These are phyloP conservation scores for Rhizodiscina lignyota DNA, from an alignment of 495 filamentous ascomycete species.

Conservation along the genomic window DNA sequence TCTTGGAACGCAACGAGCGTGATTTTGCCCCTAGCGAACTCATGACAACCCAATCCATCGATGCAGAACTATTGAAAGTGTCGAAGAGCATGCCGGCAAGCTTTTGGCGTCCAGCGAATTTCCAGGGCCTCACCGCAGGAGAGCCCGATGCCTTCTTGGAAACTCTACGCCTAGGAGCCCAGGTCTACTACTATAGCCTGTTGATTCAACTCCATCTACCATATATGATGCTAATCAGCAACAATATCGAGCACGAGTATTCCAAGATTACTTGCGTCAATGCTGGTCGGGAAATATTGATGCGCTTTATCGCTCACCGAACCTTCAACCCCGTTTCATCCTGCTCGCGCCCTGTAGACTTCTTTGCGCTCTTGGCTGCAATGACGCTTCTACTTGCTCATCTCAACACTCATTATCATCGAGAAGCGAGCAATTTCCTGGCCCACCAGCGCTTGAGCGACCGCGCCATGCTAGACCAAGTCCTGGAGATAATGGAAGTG, in stretches of 20 bases:
- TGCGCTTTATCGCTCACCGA: slow-evolving; percentile 13
- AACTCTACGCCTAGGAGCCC: slow-evolving; percentile 4
- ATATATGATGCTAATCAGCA: slow-evolving; percentile 3
- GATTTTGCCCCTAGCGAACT: too few species aligned
- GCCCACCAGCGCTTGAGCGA: slow-evolving; percentile 26
- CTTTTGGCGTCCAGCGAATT: slow-evolving; percentile 19
- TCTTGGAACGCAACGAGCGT: slow-evolving; percentile 19
- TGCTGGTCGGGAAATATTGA: slow-evolving; percentile 14
- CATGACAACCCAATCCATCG: slow-evolving; percentile 16
- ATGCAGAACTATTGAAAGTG: slow-evolving; percentile 17
- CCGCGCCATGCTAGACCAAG: slow-evolving; percentile 28
- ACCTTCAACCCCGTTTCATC: slow-evolving; percentile 7
- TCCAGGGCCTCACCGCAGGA: slow-evolving; percentile 1
- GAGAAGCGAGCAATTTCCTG: too few species aligned
- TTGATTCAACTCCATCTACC: slow-evolving; percentile 5
- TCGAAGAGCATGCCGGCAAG: slow-evolving; percentile 16
- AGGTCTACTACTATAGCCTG: slow-evolving; percentile 5
- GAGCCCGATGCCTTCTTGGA: slow-evolving; percentile 7
- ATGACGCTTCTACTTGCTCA: slow-evolving; percentile 21
- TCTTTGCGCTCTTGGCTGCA: slow-evolving; percentile 18
- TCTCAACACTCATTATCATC: too few species aligned
- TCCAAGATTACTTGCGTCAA: slow-evolving; percentile 14
- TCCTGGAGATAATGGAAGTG: slow-evolving; percentile 20
- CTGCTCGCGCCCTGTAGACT: slow-evolving; percentile 18
- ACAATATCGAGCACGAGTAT: slow-evolving; percentile 7